phyloP scores from a whole-genome alignment of 257 asterid genomes.

The Verbascum thapsus region DNA sequence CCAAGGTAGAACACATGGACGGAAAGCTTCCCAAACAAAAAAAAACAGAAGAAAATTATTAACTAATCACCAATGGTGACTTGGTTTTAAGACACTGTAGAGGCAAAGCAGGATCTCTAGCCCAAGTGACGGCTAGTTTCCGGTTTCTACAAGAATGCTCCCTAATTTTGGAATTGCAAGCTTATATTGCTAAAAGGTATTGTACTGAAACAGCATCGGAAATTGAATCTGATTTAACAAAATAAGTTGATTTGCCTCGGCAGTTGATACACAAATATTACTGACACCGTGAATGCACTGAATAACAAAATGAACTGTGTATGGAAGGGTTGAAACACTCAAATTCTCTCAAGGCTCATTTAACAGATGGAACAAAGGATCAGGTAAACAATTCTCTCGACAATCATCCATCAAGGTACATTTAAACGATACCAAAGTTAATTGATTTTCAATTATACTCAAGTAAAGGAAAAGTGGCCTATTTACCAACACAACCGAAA shows the following conservation, averaged over 20 bases:
- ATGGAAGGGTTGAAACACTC: neutral
- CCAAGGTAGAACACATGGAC: too few species aligned
- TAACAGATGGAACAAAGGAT: too few species aligned
- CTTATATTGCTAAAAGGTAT: neutral
- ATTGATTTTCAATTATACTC: too few species aligned
- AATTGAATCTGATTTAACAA: neutral
- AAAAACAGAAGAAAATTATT: neutral
- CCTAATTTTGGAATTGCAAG: neutral
- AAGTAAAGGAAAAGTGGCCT: too few species aligned
- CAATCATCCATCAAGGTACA: too few species aligned
- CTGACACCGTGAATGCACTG: neutral
- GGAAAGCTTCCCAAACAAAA: too few species aligned
- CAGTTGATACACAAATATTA: neutral
- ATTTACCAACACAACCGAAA: too few species aligned
- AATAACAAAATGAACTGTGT: neutral
- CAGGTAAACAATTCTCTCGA: too few species aligned
- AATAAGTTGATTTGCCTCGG: neutral
- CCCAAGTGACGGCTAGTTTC: neutral
- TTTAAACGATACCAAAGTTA: too few species aligned
- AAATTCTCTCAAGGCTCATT: too few species aligned
- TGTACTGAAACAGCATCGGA: too few species aligned
- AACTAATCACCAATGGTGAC: conserved; percentile 9
- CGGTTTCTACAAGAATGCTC: neutral
- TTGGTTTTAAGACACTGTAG: conserved; percentile 4
- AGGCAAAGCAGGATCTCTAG: neutral